These are phyloP conservation scores for Vigna unguiculata DNA, from an alignment of 306 rosid species.

Conservation along the genomic window DNA sequence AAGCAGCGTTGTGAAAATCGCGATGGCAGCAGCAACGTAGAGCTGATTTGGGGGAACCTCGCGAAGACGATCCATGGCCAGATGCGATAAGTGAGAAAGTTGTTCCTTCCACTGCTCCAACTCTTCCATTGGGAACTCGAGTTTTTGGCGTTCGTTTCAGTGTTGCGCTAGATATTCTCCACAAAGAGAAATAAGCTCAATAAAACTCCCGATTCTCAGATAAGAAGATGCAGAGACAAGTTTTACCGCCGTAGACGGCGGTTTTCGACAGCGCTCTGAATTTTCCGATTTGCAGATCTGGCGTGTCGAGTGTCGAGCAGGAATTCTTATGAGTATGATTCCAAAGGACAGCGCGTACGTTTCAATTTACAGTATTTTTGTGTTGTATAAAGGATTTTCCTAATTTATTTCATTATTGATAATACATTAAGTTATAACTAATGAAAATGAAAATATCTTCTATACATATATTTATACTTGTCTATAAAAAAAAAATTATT, in stretches of 20 bases:
- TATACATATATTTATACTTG: too few relatives aligned
- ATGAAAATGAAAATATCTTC: too few relatives aligned
- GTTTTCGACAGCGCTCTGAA: background rate
- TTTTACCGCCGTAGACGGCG: constrained; percentile 28
- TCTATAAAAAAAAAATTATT: too few relatives aligned
- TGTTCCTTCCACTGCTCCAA: constrained; percentile 66
- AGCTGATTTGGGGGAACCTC: constrained; percentile 70
- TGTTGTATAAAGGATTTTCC: too few relatives aligned
- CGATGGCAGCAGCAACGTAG: constrained; percentile 61
- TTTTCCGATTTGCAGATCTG: constrained; percentile 30
- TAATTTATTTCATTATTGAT: too few relatives aligned
- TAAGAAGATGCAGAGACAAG: too few relatives aligned
- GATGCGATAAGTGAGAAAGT: constrained; percentile 40
- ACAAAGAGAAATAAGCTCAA: background rate
- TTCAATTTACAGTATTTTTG: background rate
- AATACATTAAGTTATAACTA: too few relatives aligned
- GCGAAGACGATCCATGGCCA: constrained; percentile 48
- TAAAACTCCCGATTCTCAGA: background rate
- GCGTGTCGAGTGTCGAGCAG: constrained; percentile 15
- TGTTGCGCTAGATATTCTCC: background rate
- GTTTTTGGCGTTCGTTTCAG: constrained; percentile 6
- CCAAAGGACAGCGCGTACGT: background rate
- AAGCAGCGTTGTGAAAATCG: constrained; percentile 57
- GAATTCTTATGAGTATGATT: background rate
- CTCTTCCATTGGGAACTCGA: constrained; percentile 50